A percentile compares a stretch with the other conserved stretches of the same genome.
Conservation (phyloP, 164 flowering plant genomes). For the Vitis labrusca region DNA sequence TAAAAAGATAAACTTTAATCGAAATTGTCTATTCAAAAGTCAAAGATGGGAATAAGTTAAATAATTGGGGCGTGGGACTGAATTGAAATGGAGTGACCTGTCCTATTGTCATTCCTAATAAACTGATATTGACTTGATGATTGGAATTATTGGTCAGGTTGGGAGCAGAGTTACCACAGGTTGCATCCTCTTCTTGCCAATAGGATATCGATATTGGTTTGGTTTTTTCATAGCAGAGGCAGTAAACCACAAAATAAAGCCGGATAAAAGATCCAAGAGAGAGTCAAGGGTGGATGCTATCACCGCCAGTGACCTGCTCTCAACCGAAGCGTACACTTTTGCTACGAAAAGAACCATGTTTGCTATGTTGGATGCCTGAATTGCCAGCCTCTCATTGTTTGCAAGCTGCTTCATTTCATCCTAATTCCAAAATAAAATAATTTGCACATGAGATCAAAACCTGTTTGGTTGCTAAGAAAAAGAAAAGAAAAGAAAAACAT, state of each 20-base stretch:
- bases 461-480: no score
- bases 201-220: slow-evolving; percentile 59
- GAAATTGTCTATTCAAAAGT: no score
- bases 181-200: slow-evolving; percentile 81
- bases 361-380: slow-evolving; percentile 53
- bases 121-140: no score
- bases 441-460: no score
- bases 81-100: no score
- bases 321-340: slow-evolving; percentile 66
- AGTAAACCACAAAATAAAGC: slow-evolving; percentile 82
- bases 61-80: no score
- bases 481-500: no score
- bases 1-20: no score
- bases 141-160: no score
- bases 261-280: slow-evolving; percentile 71
- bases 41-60: no score
- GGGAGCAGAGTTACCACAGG: slow-evolving; percentile 56
- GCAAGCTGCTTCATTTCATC: slow-evolving; percentile 60
- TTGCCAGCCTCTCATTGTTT: slow-evolving; percentile 54
- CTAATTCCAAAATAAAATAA: slow-evolving; percentile 20
- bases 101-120: no score
- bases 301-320: slow-evolving; percentile 80
- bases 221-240: slow-evolving; percentile 65
- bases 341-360: slow-evolving; percentile 66
- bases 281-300: slow-evolving; percentile 85